A percentile compares a stretch with the other conserved stretches of the same genome.
These are phyloP conservation scores for Fusarium sterilihyphosum DNA, from an alignment of 2,329 filamentous ascomycete species.

Conservation along the genomic window DNA sequence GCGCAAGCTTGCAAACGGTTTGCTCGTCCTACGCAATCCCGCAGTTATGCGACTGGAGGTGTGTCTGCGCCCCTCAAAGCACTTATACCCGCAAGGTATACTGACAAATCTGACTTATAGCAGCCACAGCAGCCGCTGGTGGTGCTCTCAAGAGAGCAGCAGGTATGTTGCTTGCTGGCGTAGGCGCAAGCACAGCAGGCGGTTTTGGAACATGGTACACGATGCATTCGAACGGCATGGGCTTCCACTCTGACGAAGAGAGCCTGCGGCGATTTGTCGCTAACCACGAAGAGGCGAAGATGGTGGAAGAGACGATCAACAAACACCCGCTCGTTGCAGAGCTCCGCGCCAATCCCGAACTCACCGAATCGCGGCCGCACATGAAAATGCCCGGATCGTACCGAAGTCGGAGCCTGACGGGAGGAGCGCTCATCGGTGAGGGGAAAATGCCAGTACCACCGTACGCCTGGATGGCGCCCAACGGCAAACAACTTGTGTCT, in stretches of 20 bases:
- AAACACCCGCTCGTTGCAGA: constrained; percentile 77
- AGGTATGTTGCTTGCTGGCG: constrained; percentile 43
- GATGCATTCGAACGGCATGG: constrained; percentile 49
- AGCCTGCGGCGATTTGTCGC: constrained; percentile 74
- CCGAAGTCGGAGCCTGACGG: constrained; percentile 81
- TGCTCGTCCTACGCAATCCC: constrained; percentile 29
- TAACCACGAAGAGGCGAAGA: constrained; percentile 60
- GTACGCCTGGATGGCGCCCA: constrained; percentile 76
- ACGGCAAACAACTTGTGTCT: constrained; percentile 74
- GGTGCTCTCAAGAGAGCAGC: constrained; percentile 39
- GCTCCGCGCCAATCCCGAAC: constrained; percentile 73
- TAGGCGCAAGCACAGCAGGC: constrained; percentile 46
- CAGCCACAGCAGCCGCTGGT: constrained; percentile 26
- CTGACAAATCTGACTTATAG: constrained; percentile 21
- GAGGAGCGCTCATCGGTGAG: constrained; percentile 78
- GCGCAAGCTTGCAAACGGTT: constrained; percentile 38
- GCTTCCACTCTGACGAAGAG: constrained; percentile 70
- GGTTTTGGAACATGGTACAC: constrained; percentile 50
- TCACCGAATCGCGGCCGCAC: constrained; percentile 83
- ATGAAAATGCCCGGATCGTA: constrained; percentile 81
- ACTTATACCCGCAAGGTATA: constrained; percentile 9
- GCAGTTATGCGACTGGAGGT: constrained; percentile 44
- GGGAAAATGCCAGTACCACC: constrained; percentile 84
- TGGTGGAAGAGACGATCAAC: constrained; percentile 79
- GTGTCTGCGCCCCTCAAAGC: constrained; percentile 12